phyloP scores from a whole-genome alignment of 768 basidiomycete species.

The Dacryopinax spathularia region DNA sequence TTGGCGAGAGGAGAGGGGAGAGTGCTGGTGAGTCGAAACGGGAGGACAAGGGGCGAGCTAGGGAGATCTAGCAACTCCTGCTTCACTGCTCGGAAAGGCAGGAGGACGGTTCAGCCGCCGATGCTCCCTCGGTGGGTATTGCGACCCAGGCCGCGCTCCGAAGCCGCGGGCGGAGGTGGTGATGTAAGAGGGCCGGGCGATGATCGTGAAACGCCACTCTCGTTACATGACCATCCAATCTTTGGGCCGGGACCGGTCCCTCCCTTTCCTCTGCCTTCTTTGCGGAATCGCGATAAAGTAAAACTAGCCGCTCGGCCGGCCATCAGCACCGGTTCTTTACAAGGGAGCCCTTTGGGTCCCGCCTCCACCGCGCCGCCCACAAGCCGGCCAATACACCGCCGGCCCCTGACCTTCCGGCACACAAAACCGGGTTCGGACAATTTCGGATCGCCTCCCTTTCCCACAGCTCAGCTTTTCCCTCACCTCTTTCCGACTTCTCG shows the following conservation, averaged over 20 bases:
- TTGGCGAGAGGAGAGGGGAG: no score
- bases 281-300: slow-evolving; percentile 1
- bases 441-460: no score
- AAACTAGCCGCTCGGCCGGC: not conserved
- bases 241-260: no score
- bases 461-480: no score
- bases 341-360: not conserved
- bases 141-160: no score
- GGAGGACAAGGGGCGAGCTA: not conserved
- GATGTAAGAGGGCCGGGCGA: not conserved
- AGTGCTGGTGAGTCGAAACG: no score
- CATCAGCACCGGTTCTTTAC: not conserved
- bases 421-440: no score
- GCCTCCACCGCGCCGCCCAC: not conserved
- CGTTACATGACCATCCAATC: no score
- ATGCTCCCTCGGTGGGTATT: not conserved
- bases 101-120: not conserved
- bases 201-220: not conserved
- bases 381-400: not conserved
- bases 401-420: no score
- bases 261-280: not conserved
- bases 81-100: not conserved
- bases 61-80: not conserved
- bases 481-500: no score
- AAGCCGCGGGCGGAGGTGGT: not conserved